Evolutionary conservation across 2,329 filamentous ascomycete genomes (phyloP).

Genomic region (Dendryphion nanum): DNA sequence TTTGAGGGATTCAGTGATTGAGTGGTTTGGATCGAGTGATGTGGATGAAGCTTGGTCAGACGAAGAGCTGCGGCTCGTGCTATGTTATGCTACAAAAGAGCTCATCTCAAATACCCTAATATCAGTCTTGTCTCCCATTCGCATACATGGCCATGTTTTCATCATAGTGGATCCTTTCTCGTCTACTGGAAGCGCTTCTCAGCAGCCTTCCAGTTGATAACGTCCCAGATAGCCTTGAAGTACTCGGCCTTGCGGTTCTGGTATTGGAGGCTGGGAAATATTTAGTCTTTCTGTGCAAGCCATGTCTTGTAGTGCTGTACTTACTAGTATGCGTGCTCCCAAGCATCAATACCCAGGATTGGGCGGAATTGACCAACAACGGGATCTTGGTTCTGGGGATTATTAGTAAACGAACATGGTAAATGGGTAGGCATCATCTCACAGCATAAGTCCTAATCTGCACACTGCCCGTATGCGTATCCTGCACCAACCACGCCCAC

Average conservation of each 20-base stretch:
- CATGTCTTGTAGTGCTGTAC: too few species aligned
- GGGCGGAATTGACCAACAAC: slow-evolving; percentile 81
- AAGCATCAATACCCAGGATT: slow-evolving; percentile 86
- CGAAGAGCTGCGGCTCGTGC: too few species aligned
- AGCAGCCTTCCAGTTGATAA: slow-evolving; percentile 92
- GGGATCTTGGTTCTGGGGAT: slow-evolving; percentile 73
- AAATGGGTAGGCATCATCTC: slow-evolving; percentile 23
- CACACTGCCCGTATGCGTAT: slow-evolving; percentile 59
- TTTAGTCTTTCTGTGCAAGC: too few species aligned
- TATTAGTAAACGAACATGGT: neutral
- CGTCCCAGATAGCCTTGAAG: slow-evolving; percentile 90
- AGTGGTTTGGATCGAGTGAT: too few species aligned
- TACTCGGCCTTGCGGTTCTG: slow-evolving; percentile 97
- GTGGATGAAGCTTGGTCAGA: too few species aligned
- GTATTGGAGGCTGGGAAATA: slow-evolving; percentile 68
- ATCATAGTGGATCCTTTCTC: too few species aligned
- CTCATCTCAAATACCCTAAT: too few species aligned
- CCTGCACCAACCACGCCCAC: slow-evolving; percentile 64
- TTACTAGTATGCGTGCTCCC: slow-evolving; percentile 93
- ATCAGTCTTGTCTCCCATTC: too few species aligned
- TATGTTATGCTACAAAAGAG: too few species aligned
- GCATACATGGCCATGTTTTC: too few species aligned
- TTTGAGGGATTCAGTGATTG: slow-evolving; percentile 38
- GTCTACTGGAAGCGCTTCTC: slow-evolving; percentile 67
- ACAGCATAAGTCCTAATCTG: slow-evolving; percentile 67